These are phyloP conservation scores for Salix arbutifolia DNA, from an alignment of 345 rosid species.

Conservation along the genomic window DNA sequence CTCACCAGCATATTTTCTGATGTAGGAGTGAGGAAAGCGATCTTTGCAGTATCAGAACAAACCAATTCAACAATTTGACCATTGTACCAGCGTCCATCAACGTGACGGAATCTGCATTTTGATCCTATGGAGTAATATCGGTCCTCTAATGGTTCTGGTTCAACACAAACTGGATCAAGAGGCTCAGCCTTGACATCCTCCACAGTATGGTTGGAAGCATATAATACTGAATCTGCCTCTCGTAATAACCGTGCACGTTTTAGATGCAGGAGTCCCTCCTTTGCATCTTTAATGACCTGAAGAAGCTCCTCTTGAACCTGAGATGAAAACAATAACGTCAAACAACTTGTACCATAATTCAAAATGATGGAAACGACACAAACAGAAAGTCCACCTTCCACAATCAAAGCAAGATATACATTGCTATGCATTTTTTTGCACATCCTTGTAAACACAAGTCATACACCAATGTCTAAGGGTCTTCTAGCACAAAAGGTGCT, in stretches of 20 bases:
- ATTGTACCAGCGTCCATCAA: constrained; percentile 88
- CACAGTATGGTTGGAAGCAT: constrained; percentile 20
- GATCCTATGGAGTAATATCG: constrained; percentile 51
- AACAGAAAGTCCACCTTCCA: background rate
- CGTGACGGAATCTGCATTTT: constrained; percentile 67
- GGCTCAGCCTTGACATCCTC: constrained; percentile 52
- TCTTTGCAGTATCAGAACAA: constrained; percentile 53
- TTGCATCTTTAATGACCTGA: constrained; percentile 61
- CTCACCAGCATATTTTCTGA: constrained; percentile 85
- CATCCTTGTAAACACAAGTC: too few relatives aligned
- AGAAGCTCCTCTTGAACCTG: constrained; percentile 84
- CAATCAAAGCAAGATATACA: too few relatives aligned
- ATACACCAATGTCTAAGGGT: too few relatives aligned
- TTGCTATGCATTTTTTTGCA: too few relatives aligned
- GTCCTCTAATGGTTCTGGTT: constrained; percentile 51
- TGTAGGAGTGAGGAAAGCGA: constrained; percentile 80
- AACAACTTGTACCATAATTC: background rate
- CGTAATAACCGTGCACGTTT: constrained; percentile 74
- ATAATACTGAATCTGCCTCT: constrained; percentile 58
- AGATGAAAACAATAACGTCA: background rate
- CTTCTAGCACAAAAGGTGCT: too few relatives aligned
- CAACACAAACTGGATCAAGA: constrained; percentile 37
- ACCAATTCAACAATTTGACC: constrained; percentile 64
- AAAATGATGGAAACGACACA: background rate
- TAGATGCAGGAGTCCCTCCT: constrained; percentile 78